Conservation (phyloP, 495 filamentous ascomycete species). For the Penicillium cinerascens region DNA sequence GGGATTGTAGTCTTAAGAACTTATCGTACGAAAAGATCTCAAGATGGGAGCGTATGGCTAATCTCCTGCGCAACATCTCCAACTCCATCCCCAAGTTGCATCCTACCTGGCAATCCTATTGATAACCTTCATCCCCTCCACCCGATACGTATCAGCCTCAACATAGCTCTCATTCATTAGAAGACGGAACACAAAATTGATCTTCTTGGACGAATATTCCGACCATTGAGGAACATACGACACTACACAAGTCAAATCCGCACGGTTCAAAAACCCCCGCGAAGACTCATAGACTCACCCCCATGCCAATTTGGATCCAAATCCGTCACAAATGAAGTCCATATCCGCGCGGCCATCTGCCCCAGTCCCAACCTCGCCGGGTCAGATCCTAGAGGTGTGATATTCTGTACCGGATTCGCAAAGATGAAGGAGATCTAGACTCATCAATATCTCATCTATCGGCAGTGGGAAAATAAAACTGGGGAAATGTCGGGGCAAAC, state of each 20-base stretch:
- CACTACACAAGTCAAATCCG: slow-evolving; percentile 11
- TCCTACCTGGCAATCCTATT: slow-evolving; percentile 32
- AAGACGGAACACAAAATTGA: slow-evolving; percentile 37
- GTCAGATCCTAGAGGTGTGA: slow-evolving; percentile 31
- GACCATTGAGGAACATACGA: slow-evolving; percentile 26
- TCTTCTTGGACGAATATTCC: slow-evolving; percentile 15
- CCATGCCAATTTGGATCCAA: slow-evolving; percentile 47
- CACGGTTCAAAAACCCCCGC: neutral
- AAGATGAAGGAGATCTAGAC: slow-evolving; percentile 39
- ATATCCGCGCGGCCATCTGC: slow-evolving; percentile 49
- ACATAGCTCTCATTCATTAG: slow-evolving; percentile 30
- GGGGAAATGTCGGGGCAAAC: slow-evolving; percentile 1
- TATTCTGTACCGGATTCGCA: slow-evolving; percentile 46
- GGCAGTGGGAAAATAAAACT: slow-evolving; percentile 12
- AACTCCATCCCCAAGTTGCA: neutral
- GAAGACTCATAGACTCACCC: slow-evolving; percentile 10
- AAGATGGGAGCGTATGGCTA: neutral
- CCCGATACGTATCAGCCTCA: slow-evolving; percentile 30
- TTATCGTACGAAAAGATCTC: too few relatives aligned
- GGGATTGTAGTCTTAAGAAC: neutral
- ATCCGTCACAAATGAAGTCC: slow-evolving; percentile 51
- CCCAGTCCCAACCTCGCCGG: slow-evolving; percentile 28
- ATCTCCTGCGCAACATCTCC: neutral
- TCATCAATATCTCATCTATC: neutral
- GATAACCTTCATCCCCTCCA: slow-evolving; percentile 28